Evolutionary conservation across 129 eudicot species (phyloP).

Genomic region (Tanacetum coccineum): DNA sequence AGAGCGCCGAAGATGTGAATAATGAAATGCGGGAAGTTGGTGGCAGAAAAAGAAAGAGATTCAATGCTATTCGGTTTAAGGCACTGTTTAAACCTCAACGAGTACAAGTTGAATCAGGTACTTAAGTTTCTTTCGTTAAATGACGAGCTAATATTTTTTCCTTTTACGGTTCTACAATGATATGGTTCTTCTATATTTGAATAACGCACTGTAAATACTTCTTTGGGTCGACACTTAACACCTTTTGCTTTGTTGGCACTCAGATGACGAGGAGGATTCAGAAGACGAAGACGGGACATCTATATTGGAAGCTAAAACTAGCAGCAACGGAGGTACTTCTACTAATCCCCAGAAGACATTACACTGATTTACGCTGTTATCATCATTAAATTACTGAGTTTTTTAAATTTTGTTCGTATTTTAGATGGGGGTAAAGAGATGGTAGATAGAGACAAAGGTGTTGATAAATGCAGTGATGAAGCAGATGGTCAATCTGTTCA

Average conservation of each 20-base stretch:
- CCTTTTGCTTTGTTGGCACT: constrained; percentile 5
- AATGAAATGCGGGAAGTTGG: constrained; percentile 28
- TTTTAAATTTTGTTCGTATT: neutral
- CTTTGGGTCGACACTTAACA: constrained; percentile 3
- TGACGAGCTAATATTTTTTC: neutral
- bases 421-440: constrained; percentile 19
- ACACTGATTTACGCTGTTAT: constrained; percentile 10
- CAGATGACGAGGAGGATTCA: constrained; percentile 17
- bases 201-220: constrained; percentile 3
- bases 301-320: constrained; percentile 2
- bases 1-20: constrained; percentile 36
- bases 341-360: constrained; percentile 8
- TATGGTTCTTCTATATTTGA: neutral
- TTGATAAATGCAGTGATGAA: neutral
- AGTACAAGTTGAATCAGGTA: constrained; percentile 39
- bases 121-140: neutral
- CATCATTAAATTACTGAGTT: neutral
- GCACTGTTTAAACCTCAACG: constrained; percentile 34
- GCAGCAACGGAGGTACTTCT: constrained; percentile 15
- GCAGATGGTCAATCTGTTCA: constrained; percentile 1
- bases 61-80: constrained; percentile 39
- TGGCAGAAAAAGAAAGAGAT: constrained; percentile 46
- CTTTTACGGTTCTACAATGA: neutral
- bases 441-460: neutral
- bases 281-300: constrained; percentile 10